phyloP scores from a whole-genome alignment of 2,329 filamentous ascomycete genomes.

The Lachnellula hyalina region DNA sequence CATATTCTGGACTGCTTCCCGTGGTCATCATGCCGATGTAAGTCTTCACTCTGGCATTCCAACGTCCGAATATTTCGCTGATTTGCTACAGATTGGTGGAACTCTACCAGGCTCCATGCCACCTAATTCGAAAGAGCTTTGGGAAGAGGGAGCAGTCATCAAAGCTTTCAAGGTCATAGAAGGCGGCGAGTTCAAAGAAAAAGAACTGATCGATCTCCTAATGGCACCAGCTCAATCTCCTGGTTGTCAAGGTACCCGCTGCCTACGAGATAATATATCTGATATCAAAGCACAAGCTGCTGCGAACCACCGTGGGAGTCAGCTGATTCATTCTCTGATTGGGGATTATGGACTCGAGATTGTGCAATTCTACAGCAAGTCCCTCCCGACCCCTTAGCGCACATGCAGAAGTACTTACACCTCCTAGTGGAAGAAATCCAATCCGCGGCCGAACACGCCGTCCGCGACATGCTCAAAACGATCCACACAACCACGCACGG shows the following conservation, averaged over 20 bases:
- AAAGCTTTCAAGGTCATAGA: constrained; percentile 63
- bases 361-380: constrained; percentile 46
- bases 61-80: background rate
- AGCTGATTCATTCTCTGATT: constrained; percentile 65
- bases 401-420: background rate
- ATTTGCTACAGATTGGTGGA: constrained; percentile 56
- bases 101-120: constrained; percentile 80
- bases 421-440: constrained; percentile 63
- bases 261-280: constrained; percentile 43
- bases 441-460: constrained; percentile 67
- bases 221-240: constrained; percentile 66
- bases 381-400: constrained; percentile 46
- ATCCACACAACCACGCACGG: background rate
- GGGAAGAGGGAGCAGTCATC: constrained; percentile 57
- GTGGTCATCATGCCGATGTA: constrained; percentile 70
- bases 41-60: background rate
- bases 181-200: constrained; percentile 70
- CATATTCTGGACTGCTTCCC: constrained; percentile 77
- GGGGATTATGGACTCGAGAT: constrained; percentile 68
- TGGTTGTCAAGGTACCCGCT: constrained; percentile 70
- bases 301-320: constrained; percentile 73
- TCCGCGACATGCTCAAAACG: constrained; percentile 62
- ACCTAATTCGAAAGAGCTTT: constrained; percentile 60
- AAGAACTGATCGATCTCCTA: constrained; percentile 64
- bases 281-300: constrained; percentile 80